Evolutionary conservation across 2,329 filamentous ascomycete genomes (phyloP), one percentile per base, ranked within the genome.

Genomic region (Cladophialophora exuberans): DNA sequence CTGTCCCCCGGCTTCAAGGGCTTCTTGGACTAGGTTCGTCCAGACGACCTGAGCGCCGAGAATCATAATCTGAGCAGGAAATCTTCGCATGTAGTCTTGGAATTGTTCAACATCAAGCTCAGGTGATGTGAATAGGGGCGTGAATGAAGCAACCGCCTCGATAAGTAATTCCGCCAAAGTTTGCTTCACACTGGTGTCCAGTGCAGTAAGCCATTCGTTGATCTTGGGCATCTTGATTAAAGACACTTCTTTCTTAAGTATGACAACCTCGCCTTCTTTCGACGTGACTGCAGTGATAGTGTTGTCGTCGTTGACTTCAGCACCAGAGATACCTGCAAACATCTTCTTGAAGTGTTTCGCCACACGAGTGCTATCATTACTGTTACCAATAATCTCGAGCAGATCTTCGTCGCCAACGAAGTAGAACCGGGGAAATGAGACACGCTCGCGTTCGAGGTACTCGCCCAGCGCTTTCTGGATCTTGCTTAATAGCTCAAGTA

Each of bases 261-360:
- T 82, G 45, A 99, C 90, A 59, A 86, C 82, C 73, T 99, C 94
- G 48, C 88, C 92, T 73, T 99, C 95, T 69, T 96, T 97, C 0
- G 94, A 99, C 2, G 88, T 94, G 66, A 97, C 93, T 5, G 91
- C 93, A 22, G 88, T 87, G 61, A 99, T 97, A 59, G 90, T 85
- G 22, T 86, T 84, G 65, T 97, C 89, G 51, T 97, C 91, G 63
- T 96, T 90, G 79, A 97, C 93, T 36, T 92, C 79, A 30, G 99
- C 82, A 3, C 94, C 94, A 3, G 88, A 93, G 43, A 99, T 80
- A 59, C 94, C 94, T 61, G 95, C 94, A 78, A 99, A 99, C 94
- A 99, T 99, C 79, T 99, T 99, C 72, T 96, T 93, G 79, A 99
- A 91, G 76, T 99, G 95, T 72, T 99, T 99, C 35, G 94, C 90